These are phyloP conservation scores for Diaporthe citriasiana DNA, from an alignment of 2,329 filamentous ascomycete genomes.

Conservation along the genomic window DNA sequence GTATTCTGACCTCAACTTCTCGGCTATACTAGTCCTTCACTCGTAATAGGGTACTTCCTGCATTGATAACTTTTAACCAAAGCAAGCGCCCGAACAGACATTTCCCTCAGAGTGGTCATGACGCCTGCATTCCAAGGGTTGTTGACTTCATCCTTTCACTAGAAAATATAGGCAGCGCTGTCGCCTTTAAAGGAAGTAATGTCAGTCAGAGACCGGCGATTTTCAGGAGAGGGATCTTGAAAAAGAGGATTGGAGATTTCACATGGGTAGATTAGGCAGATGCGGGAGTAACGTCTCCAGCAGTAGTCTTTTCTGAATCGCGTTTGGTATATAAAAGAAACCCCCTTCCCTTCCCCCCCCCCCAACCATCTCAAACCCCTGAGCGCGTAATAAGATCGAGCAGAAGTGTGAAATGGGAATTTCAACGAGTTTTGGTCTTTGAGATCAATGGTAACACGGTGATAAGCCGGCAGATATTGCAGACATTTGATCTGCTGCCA, in stretches of 20 bases:
- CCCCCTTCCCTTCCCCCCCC: too few species aligned
- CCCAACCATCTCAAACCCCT: too few species aligned
- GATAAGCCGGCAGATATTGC: too few species aligned
- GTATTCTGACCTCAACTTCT: neutral
- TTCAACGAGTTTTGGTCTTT: too few species aligned
- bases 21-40: neutral
- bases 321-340: neutral
- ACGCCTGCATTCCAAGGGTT: neutral
- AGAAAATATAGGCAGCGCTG: neutral
- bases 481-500: too few species aligned
- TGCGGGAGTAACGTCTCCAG: neutral
- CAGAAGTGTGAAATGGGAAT: too few species aligned
- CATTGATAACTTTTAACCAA: neutral
- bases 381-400: too few species aligned
- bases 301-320: neutral
- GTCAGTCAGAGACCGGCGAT: neutral
- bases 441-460: too few species aligned
- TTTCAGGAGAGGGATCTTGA: neutral
- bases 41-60: neutral
- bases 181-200: neutral
- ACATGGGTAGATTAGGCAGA: neutral
- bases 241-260: neutral
- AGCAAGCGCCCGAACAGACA: neutral
- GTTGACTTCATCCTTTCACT: neutral
- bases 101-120: neutral